phyloP scores from a whole-genome alignment of 106 monocot species.

The Phalaenopsis aphrodite region DNA sequence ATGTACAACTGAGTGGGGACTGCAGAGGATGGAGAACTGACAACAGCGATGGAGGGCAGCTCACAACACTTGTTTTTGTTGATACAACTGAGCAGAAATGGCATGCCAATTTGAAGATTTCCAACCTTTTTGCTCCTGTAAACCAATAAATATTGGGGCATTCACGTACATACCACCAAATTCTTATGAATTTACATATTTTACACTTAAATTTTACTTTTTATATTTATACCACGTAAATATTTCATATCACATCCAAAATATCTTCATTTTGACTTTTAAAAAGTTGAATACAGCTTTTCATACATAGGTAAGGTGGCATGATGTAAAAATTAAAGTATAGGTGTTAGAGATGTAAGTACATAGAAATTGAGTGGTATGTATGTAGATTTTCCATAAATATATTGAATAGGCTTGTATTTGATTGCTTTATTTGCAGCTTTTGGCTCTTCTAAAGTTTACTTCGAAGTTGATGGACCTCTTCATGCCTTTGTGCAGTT shows the following conservation, averaged over 20 bases:
- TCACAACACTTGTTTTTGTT: constrained; percentile 79
- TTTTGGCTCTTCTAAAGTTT: constrained; percentile 1
- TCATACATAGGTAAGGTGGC: too few relatives aligned
- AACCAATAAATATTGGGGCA: neutral
- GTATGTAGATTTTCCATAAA: too few relatives aligned
- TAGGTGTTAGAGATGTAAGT: too few relatives aligned
- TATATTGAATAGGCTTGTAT: neutral
- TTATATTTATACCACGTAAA: too few relatives aligned
- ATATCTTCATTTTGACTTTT: too few relatives aligned
- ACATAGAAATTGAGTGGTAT: too few relatives aligned
- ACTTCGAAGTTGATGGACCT: neutral
- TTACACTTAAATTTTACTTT: too few relatives aligned
- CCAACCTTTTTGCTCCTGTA: constrained; percentile 87
- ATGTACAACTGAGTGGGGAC: constrained; percentile 74
- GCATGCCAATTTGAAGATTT: constrained; percentile 84
- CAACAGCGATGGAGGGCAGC: constrained; percentile 60
- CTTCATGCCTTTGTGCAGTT: constrained; percentile 54
- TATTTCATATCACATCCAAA: too few relatives aligned
- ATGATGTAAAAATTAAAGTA: too few relatives aligned
- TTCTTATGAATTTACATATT: too few relatives aligned
- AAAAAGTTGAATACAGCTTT: too few relatives aligned
- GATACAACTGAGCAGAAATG: constrained; percentile 68
- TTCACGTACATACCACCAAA: too few relatives aligned
- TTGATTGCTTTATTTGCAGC: neutral
- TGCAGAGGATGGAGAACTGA: constrained; percentile 85